Evolutionary conservation across 768 basidiomycete genomes (phyloP), one percentile per base, ranked within the genome.

Genomic region (Pleurotus giganteus): DNA sequence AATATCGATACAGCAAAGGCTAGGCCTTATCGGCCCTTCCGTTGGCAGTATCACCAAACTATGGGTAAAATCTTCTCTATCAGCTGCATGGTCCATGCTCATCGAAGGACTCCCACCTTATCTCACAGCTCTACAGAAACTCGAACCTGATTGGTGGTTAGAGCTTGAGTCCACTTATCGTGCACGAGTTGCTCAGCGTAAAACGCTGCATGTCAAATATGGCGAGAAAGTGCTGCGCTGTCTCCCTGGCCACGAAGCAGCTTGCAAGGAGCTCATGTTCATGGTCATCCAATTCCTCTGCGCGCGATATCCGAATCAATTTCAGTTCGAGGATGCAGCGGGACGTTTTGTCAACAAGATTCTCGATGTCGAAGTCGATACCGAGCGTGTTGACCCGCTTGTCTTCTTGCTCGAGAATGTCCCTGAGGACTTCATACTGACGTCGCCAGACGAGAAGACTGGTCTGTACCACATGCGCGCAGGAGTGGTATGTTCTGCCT

Each of bases 281-380:
- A 81, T 79, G 73, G 76, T 79, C 32, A 69, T 85, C 39, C 79
- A 83, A 57, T 84, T 75, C 58, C 65, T 85, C 37, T 83, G 79
- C 41, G 71, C 70, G 26, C 73, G 82, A n/a, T 84, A 83, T 59
- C 82, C 84, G 8, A 72, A 72, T 6, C 76, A 78, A 26, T 84
- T 85, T 60, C 59, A 65, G 6, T 69, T 75, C 27, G 61, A 77
- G 41, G 26, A 56, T 19, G 56, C 58, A 50, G 70, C 71, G 4
- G 71, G 70, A 3, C 29, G 70, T 1, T 80, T 82, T 55, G 60
- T 65, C 2, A 82, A 81, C 57, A 60, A 61, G 6, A 79, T 82
- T 32, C 69, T 82, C 17, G 68, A 60, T 19, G 61, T 68, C 6
- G 47, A 54, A 7, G 65, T 62, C 19, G 62, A 76, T 47, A 68